Percentiles rank a stretch among this genome's conserved stretches.
These are phyloP conservation scores for Hypericum androsaemum DNA, from an alignment of 345 rosid genomes.

Conservation along the genomic window DNA sequence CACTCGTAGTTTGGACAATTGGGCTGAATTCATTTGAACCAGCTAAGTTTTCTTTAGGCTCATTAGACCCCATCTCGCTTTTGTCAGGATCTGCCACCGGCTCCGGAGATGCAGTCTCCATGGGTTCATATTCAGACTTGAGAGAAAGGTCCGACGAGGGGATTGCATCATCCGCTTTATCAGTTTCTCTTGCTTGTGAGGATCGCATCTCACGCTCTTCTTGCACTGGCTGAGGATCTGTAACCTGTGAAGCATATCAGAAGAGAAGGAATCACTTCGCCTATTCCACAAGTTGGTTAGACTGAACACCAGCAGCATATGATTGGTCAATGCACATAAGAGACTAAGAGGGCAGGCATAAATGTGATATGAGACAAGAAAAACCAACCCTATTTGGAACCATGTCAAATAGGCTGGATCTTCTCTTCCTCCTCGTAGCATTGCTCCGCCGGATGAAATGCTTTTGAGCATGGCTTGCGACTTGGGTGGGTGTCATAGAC, in stretches of 20 bases:
- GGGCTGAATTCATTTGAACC: constrained; percentile 6
- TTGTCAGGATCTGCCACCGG: constrained; percentile 29
- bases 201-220: constrained; percentile 54
- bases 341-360: neutral
- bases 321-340: no score
- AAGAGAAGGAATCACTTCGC: neutral
- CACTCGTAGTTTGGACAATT: constrained; percentile 9
- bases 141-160: constrained; percentile 69
- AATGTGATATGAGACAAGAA: neutral
- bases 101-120: constrained; percentile 37
- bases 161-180: constrained; percentile 22
- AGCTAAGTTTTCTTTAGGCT: neutral
- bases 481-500: constrained; percentile 91
- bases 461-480: constrained; percentile 99
- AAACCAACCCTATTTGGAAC: constrained; percentile 63
- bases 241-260: constrained; percentile 33
- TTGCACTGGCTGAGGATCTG: constrained; percentile 44
- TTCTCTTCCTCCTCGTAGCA: constrained; percentile 74
- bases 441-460: constrained; percentile 75
- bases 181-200: constrained; percentile 28
- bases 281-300: no score
- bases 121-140: constrained; percentile 43
- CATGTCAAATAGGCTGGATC: constrained; percentile 98
- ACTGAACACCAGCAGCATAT: no score
- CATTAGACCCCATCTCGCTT: constrained; percentile 17